Percentiles rank a stretch among this genome's conserved stretches.
Evolutionary conservation across 2,329 filamentous ascomycete genomes (phyloP).

Genomic region (Diaporthe australafricana): DNA sequence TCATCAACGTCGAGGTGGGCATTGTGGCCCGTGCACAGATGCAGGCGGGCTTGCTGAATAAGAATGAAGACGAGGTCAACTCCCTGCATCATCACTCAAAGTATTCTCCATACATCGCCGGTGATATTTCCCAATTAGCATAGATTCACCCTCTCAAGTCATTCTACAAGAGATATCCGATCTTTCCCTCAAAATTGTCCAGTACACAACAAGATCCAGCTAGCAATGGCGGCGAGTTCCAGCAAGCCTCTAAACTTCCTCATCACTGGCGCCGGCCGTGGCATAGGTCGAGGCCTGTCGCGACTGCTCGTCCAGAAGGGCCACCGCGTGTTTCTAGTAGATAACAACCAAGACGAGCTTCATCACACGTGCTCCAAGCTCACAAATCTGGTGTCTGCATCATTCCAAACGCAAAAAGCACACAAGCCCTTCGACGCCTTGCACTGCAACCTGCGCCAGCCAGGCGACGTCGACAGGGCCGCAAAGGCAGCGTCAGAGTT

Average conservation of each 20-base stretch:
- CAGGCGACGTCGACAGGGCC: conserved; percentile 46
- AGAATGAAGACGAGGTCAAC: background rate
- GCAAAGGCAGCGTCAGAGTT: conserved; percentile 45
- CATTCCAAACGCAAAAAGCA: conserved; percentile 4
- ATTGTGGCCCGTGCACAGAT: conserved; percentile 10
- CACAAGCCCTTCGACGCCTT: conserved; percentile 40
- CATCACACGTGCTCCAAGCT: conserved; percentile 47
- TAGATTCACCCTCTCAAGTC: background rate
- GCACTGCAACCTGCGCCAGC: conserved; percentile 47
- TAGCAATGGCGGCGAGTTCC: conserved; percentile 1
- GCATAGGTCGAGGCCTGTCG: conserved; percentile 75
- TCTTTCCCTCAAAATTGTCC: background rate
- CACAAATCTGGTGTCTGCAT: background rate
- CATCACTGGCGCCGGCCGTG: conserved; percentile 73
- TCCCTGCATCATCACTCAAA: background rate
- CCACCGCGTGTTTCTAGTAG: conserved; percentile 54
- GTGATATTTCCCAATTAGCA: background rate
- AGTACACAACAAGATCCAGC: background rate
- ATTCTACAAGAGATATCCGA: background rate
- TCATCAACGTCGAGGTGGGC: no score
- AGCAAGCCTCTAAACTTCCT: conserved; percentile 49
- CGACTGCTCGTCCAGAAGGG: conserved; percentile 51
- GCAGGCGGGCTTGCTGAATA: background rate
- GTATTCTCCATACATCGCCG: background rate
- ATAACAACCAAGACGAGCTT: conserved; percentile 52